Base-by-base conservation (phyloP, 1,139 yeast species). In the Hemisphaericaspora xylanilytica region DNA sequence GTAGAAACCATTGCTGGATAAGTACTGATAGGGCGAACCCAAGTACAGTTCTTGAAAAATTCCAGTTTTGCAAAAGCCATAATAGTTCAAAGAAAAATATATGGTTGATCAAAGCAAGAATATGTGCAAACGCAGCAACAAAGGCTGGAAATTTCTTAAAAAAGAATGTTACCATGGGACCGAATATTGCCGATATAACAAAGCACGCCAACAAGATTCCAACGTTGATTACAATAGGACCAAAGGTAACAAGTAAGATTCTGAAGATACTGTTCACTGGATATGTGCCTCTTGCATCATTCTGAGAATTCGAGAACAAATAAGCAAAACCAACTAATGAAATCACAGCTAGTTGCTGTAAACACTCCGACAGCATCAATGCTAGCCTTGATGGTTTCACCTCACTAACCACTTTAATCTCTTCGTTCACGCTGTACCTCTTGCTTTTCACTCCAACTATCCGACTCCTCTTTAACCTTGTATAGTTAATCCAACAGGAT, bases 1-100 rank as follows among this genome's bases (percentile, higher is more conserved):
- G 70, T 48, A 78, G 67, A 5, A 76, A 32, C 51, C 75, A 58
- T 22, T 65, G 58, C 45, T 80, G 84, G 2, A 78, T 49, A 39
- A 66, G 49, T 1, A 62, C 46, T 7, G 72, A 55, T 9, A 70
- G 56, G 12, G 70, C 66, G 13, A 70, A 55, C 1, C 84, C 85
- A 12, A 79, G 53, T 1, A 78, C 45, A 0, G 84, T 65, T 37
- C 63, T 63, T 4, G 76, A 59, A 42, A 76, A 55, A 43, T 73
- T 65, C 78, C 81, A 78, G 39, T 70, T 70, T 44, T 81, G 82
- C 12, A 70, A 56, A 31, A 70, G 58, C 72, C 81, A 73, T 28
- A 80, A 56, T 9, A 77, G 42, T 42, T 76, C 78, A 54, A 78
- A 77, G 33, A 68, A 66, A 1, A 67, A 10, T 1, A 75, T 44